phyloP scores from a whole-genome alignment of 345 rosid genomes.

The Ricinus communis region DNA sequence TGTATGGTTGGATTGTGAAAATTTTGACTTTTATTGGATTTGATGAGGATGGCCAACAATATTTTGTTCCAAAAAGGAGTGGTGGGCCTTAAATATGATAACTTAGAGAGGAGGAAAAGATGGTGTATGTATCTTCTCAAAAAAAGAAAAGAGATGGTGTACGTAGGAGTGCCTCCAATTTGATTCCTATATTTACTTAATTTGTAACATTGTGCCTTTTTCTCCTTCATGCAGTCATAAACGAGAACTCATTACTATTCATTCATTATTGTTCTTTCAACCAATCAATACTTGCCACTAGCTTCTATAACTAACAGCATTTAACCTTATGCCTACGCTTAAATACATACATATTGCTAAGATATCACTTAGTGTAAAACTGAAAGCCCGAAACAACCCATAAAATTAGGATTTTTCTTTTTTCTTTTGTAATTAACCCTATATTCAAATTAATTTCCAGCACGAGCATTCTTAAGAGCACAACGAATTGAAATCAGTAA shows the following conservation, averaged over 20 bases:
- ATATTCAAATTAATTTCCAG: background rate
- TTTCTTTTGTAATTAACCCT: background rate
- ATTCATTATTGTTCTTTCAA: background rate
- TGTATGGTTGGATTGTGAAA: background rate
- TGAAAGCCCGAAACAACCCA: background rate
- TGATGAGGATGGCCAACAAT: background rate
- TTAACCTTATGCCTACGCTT: background rate
- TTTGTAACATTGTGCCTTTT: background rate
- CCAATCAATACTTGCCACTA: background rate
- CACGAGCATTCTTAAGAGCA: background rate
- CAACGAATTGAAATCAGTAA: background rate
- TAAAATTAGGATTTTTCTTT: background rate
- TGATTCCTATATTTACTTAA: no score
- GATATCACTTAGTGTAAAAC: background rate
- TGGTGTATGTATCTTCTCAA: no score
- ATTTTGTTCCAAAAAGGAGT: background rate
- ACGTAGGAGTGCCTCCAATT: background rate
- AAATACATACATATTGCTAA: background rate
- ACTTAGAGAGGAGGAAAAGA: background rate
- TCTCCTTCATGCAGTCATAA: background rate
- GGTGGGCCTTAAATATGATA: background rate
- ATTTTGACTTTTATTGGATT: background rate
- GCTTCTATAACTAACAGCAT: background rate
- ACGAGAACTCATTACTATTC: background rate
- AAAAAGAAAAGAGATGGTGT: no score